A percentile compares a stretch with the other conserved stretches of the same genome.
Conservation (phyloP, 2,329 filamentous ascomycete genomes). For the Arthrobotrys sinensis region DNA sequence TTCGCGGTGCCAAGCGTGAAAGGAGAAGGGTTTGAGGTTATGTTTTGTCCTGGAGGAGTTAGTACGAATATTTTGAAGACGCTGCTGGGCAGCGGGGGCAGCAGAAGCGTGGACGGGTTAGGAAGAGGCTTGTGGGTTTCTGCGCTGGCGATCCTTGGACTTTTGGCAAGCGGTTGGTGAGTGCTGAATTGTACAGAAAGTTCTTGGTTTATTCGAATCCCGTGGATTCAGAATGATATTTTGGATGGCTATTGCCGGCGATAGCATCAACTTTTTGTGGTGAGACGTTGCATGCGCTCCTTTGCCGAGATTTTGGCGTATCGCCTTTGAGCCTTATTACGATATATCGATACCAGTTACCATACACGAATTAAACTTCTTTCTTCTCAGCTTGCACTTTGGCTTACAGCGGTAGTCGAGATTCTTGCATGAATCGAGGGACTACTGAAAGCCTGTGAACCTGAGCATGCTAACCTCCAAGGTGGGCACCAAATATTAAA, state of each 20-base stretch:
- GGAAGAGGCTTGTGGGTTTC: constrained; percentile 23
- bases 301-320: neutral
- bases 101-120: neutral
- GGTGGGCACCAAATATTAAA: too few species aligned
- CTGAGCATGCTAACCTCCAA: too few species aligned
- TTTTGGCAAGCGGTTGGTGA: constrained; percentile 32
- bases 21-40: constrained; percentile 83
- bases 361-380: constrained; percentile 1
- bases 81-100: constrained; percentile 22
- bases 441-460: too few species aligned
- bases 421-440: too few species aligned
- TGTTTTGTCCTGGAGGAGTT: constrained; percentile 77
- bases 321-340: neutral
- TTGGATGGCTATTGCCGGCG: constrained; percentile 24
- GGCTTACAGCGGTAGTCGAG: neutral
- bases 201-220: neutral
- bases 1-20: constrained; percentile 73
- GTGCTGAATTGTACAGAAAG: neutral
- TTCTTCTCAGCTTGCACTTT: constrained; percentile 9
- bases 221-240: neutral
- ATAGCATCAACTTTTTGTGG: neutral
- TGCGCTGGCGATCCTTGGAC: neutral
- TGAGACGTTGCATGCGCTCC: neutral
- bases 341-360: constrained; percentile 25
- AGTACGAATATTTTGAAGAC: constrained; percentile 59